These are phyloP conservation scores for Suhomyces yuchorum DNA, from an alignment of 1,139 yeast genomes.

Conservation along the genomic window DNA sequence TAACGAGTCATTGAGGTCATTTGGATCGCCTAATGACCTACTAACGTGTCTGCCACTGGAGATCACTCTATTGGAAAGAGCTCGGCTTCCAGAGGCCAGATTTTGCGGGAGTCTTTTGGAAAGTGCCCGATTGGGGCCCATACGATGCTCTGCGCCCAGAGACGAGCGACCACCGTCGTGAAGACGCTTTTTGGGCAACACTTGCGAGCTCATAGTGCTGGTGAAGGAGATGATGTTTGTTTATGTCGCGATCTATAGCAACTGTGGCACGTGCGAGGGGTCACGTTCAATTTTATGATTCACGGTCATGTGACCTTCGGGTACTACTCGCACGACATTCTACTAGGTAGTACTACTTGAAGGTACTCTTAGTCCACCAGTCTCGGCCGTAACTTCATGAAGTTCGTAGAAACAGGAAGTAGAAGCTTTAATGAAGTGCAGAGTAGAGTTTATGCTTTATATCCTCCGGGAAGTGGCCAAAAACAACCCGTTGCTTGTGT, in stretches of 20 bases:
- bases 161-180: conserved; percentile 8
- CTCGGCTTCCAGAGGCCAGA: conserved; percentile 11
- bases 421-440: no score
- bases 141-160: conserved; percentile 13
- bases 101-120: conserved; percentile 14
- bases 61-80: conserved; percentile 19
- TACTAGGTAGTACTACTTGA: no score
- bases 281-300: no score
- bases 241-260: conserved; percentile 5
- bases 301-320: no score
- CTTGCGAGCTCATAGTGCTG: conserved; percentile 15
- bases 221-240: conserved; percentile 10
- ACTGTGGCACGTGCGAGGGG: no score
- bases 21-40: conserved; percentile 10
- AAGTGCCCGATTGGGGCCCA: conserved; percentile 17
- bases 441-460: no score
- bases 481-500: background rate
- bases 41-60: conserved; percentile 24
- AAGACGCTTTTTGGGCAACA: conserved; percentile 19
- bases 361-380: no score
- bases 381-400: no score
- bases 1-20: conserved; percentile 25
- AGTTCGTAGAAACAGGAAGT: no score
- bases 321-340: background rate
- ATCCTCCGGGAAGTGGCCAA: no score